Evolutionary conservation across 2,329 filamentous ascomycete species (phyloP), one percentile per base, ranked within the genome.

Genomic region (Colletotrichum endophyticum): DNA sequence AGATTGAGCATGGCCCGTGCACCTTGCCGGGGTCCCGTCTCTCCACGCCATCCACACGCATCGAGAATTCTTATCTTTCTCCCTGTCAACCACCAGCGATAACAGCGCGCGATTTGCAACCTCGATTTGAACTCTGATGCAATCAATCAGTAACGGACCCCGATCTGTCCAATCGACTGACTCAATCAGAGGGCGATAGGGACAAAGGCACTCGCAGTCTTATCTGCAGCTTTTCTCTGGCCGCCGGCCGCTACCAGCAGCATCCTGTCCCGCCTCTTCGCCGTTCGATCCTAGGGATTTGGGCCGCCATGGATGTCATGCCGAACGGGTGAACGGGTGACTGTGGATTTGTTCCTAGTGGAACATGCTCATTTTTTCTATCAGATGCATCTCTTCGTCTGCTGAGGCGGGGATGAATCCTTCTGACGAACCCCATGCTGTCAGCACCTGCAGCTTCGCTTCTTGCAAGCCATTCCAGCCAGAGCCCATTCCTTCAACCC

Each of bases 11-110:
- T 74, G 74, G 59, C 11, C 74, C 59, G 74, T 76, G 74, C 74
- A n/a, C 19, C 2, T 2, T 36, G 34, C 22, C 19, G 61, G 72
- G 61, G 34, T 25, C 49, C 69, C 39, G 28, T 62, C 30, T 76
- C 70, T 76, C 73, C 70, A 73, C 39, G 64, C 70, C 74, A 74
- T 70, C 74, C 74, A 76, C 74, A 76, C 70, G 70, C 59, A 66
- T 73, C 57, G 63, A 70, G 70, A 70, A 28, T 73, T 22, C 74
- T 76, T 76, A 76, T 76, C 74, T 76, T 61, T 66, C 70, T 63
- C 74, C 73, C 73, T 64, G 64, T 70, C 70, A 36, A 66, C 64
- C 8, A 44, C 70, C 28, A 6, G 22, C 61, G 70, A 76, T 73
- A 76, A 44, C 39, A 11, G 15, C n/a, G 63, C 56, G 36, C 64